Evolutionary conservation across 305 asterid species (phyloP).

Genomic region (Fraxinus sp.): DNA sequence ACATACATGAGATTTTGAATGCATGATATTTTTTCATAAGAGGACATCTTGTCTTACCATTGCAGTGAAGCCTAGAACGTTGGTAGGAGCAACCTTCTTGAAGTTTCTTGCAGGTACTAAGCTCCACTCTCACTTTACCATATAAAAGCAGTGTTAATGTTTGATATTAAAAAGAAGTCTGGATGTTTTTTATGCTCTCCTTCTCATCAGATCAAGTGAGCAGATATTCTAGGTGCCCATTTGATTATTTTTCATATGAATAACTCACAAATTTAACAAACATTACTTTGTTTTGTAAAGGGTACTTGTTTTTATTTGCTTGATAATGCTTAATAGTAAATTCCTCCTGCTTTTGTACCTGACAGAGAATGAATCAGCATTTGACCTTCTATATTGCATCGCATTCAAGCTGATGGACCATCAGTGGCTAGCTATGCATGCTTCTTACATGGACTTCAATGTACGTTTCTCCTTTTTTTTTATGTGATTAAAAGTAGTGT

Average conservation of each 20-base stretch:
- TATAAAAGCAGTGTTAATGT: neutral
- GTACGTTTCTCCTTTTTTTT: conserved; percentile 41
- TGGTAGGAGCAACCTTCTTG: conserved; percentile 90
- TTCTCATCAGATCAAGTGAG: neutral
- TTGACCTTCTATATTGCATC: conserved; percentile 91
- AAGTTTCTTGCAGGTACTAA: conserved; percentile 83
- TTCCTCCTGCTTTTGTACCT: conserved; percentile 23
- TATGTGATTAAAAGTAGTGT: neutral
- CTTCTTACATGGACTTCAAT: conserved; percentile 98
- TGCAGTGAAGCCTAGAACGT: conserved; percentile 88
- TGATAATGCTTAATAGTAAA: conserved; percentile 8
- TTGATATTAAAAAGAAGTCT: neutral
- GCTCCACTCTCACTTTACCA: conserved; percentile 17
- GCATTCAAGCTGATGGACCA: conserved; percentile 97
- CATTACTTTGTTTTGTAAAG: neutral
- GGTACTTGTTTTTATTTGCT: neutral
- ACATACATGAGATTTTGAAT: neutral
- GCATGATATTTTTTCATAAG: conserved; percentile 15
- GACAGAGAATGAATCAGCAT: conserved; percentile 92
- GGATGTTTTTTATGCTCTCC: neutral
- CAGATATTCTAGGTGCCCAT: neutral
- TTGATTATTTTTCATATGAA: neutral
- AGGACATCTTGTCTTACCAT: conserved; percentile 22
- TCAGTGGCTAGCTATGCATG: conserved; percentile 96
- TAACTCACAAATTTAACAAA: neutral